phyloP scores from a whole-genome alignment of 306 rosid species.

The Vigna nakashimae region DNA sequence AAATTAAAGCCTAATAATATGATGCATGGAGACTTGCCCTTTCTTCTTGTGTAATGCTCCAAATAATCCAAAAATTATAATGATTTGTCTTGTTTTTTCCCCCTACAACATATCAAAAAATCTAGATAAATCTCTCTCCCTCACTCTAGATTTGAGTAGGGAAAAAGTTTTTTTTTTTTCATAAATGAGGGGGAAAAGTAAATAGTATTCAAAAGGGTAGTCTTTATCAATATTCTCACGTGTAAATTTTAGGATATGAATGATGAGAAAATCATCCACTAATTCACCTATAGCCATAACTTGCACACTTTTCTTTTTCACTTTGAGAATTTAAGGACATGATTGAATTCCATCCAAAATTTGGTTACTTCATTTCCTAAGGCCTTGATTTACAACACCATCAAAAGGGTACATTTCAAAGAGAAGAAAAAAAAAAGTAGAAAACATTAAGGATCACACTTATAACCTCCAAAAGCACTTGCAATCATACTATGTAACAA shows the following conservation, averaged over 20 bases:
- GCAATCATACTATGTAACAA: slow-evolving; percentile 45
- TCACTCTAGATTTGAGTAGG: slow-evolving; percentile 43
- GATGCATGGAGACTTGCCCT: slow-evolving; percentile 42
- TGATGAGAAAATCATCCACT: slow-evolving; percentile 30
- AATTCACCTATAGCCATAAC: slow-evolving; percentile 6
- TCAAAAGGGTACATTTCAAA: slow-evolving; percentile 37
- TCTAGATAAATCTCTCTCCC: slow-evolving; percentile 44
- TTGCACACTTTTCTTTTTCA: not conserved
- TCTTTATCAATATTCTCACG: slow-evolving; percentile 58
- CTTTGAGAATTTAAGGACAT: slow-evolving; percentile 38
- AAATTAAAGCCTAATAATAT: slow-evolving; percentile 48
- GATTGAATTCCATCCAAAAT: slow-evolving; percentile 42
- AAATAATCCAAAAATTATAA: slow-evolving; percentile 46
- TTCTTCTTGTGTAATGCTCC: slow-evolving; percentile 53
- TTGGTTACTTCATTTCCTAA: slow-evolving; percentile 53
- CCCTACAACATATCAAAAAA: slow-evolving; percentile 42
- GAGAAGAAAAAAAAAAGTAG: too few relatives aligned
- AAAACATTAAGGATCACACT: slow-evolving; percentile 49
- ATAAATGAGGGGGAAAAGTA: slow-evolving; percentile 39
- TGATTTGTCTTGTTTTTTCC: slow-evolving; percentile 34
- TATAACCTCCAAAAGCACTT: slow-evolving; percentile 43
- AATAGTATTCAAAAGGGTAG: slow-evolving; percentile 44
- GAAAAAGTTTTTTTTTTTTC: slow-evolving; percentile 37
- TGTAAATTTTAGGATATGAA: slow-evolving; percentile 50
- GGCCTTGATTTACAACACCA: slow-evolving; percentile 49